phyloP scores from a whole-genome alignment of 2,329 filamentous ascomycete genomes.

The Colletotrichum horii region DNA sequence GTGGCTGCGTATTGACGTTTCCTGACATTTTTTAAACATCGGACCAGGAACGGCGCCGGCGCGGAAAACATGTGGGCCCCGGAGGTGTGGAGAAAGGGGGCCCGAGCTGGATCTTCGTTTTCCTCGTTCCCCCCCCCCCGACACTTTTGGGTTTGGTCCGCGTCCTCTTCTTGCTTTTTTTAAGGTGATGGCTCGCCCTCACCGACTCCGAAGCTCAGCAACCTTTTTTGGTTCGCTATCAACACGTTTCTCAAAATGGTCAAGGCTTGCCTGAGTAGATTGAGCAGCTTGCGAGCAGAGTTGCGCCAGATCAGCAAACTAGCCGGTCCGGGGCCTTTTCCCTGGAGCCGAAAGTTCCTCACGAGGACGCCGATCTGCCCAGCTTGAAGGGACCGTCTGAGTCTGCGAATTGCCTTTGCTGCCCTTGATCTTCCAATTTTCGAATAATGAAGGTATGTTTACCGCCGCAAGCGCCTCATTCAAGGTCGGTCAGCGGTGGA shows the following conservation, averaged over 20 bases:
- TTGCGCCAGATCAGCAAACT: background rate
- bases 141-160: background rate
- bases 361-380: background rate
- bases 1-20: background rate
- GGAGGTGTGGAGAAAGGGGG: background rate
- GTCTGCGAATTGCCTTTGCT: background rate
- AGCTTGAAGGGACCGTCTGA: constrained; percentile 2
- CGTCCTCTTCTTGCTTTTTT: background rate
- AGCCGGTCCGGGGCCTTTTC: background rate
- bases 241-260: background rate
- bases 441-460: background rate
- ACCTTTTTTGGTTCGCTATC: background rate
- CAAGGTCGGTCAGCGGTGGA: background rate
- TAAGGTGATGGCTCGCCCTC: background rate
- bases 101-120: background rate
- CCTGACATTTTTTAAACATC: background rate
- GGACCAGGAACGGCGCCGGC: background rate
- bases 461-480: background rate
- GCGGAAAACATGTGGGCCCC: background rate
- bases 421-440: background rate
- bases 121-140: background rate
- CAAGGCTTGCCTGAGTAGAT: background rate
- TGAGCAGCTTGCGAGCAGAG: background rate
- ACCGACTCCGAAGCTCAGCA: background rate
- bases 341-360: background rate